These are phyloP conservation scores for Coniella vitis DNA, from an alignment of 2,329 filamentous ascomycete genomes.

Conservation along the genomic window DNA sequence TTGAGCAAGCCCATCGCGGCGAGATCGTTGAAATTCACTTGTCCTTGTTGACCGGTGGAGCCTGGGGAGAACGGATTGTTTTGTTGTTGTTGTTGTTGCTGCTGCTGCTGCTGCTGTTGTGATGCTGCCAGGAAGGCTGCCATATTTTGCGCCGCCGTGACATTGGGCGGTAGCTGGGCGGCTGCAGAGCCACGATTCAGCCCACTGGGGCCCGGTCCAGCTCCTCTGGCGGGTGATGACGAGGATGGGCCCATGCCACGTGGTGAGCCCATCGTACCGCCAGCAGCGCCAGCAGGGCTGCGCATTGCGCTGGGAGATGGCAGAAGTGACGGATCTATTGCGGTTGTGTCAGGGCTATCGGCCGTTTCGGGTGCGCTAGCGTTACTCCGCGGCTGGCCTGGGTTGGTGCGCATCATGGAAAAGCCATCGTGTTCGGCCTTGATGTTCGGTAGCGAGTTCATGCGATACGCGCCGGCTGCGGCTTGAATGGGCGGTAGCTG, in stretches of 20 bases:
- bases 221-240: no score
- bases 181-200: slow-evolving; percentile 19
- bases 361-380: slow-evolving; percentile 29
- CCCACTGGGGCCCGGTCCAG: slow-evolving; percentile 19
- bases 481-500: slow-evolving; percentile 30
- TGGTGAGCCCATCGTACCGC: slow-evolving; percentile 20
- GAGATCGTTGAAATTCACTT: slow-evolving; percentile 37
- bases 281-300: slow-evolving; percentile 22
- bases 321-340: slow-evolving; percentile 38
- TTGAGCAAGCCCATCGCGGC: slow-evolving; percentile 48
- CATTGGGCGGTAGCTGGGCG: slow-evolving; percentile 11
- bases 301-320: slow-evolving; percentile 36
- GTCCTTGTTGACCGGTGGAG: slow-evolving; percentile 6
- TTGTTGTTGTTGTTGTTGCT: slow-evolving; percentile 25
- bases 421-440: slow-evolving; percentile 34
- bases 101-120: slow-evolving; percentile 23
- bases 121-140: slow-evolving; percentile 5
- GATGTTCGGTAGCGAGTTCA: slow-evolving; percentile 23
- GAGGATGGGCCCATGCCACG: slow-evolving; percentile 15
- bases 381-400: slow-evolving; percentile 31
- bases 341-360: slow-evolving; percentile 23
- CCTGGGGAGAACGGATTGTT: slow-evolving; percentile 18
- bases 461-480: slow-evolving; percentile 21
- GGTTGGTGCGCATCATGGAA: slow-evolving; percentile 33
- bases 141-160: slow-evolving; percentile 19